Evolutionary conservation across 768 basidiomycete genomes (phyloP).

Genomic region (Infundibulicybe gibba): DNA sequence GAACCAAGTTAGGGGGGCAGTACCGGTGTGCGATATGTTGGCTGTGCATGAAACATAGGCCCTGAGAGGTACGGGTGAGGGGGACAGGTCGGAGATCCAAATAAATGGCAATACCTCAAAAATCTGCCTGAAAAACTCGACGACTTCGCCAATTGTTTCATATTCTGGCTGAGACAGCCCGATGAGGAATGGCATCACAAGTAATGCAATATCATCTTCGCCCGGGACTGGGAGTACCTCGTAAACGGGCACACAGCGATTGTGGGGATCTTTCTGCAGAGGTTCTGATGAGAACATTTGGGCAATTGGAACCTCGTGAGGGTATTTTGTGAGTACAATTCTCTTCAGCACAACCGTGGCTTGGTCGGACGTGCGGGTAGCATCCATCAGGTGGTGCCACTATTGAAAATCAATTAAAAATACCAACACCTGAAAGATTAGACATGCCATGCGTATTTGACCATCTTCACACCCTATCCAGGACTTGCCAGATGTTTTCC

Average conservation of each 20-base stretch:
- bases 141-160: conserved; percentile 23
- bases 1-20: no score
- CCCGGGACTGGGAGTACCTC: conserved; percentile 13
- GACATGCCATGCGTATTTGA: no score
- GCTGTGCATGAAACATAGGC: conserved; percentile 27
- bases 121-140: conserved; percentile 23
- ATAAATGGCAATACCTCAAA: conserved; percentile 17
- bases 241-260: conserved; percentile 27
- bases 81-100: no score
- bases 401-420: no score
- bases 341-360: conserved; percentile 21
- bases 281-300: conserved; percentile 12
- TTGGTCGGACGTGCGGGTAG: conserved; percentile 20
- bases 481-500: no score
- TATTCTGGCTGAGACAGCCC: no score
- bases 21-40: conserved; percentile 21
- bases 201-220: conserved; percentile 5
- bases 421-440: no score
- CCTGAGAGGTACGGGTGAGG: conserved; percentile 13
- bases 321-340: conserved; percentile 5
- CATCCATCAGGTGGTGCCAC: conserved; percentile 19
- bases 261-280: conserved; percentile 14
- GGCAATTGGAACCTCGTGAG: conserved; percentile 24
- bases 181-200: conserved; percentile 22
- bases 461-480: no score